Evolutionary conservation across 176 grass and related monocot species (phyloP).

Genomic region (Triticum turgidum): DNA sequence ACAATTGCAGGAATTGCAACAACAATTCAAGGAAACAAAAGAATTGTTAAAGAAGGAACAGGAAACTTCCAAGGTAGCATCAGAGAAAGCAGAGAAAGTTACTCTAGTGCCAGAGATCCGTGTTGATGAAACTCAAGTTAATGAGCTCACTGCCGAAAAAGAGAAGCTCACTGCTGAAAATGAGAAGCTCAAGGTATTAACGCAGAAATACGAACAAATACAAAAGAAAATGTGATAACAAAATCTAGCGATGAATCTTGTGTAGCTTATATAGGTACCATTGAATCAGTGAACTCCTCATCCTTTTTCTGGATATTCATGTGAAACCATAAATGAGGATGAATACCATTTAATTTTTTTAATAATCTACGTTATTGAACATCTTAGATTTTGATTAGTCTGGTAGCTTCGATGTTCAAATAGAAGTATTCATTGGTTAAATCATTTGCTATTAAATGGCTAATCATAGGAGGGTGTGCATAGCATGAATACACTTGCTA

Average conservation of each 20-base stretch:
- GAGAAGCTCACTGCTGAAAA: constrained; percentile 80
- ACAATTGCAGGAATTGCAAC: constrained; percentile 63
- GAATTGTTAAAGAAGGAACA: constrained; percentile 63
- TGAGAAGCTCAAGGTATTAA: constrained; percentile 73
- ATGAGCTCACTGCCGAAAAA: constrained; percentile 78
- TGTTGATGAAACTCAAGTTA: constrained; percentile 57
- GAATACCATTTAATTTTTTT: background rate
- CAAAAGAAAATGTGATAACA: background rate
- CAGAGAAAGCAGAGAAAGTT: constrained; percentile 73
- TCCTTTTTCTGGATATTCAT: constrained; percentile 9
- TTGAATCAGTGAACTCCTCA: background rate
- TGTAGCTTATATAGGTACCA: constrained; percentile 5
- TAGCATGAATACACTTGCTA: background rate
- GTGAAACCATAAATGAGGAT: constrained; percentile 14
- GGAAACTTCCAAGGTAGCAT: constrained; percentile 45
- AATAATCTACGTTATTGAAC: background rate
- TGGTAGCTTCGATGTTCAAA: constrained; percentile 3
- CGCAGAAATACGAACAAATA: background rate
- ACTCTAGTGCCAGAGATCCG: constrained; percentile 51
- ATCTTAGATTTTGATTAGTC: constrained; percentile 3
- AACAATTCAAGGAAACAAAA: constrained; percentile 62
- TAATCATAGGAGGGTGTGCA: constrained; percentile 2
- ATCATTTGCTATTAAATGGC: constrained; percentile 9
- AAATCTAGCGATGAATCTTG: constrained; percentile 1
- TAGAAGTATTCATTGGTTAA: background rate